Evolutionary conservation across 2,329 filamentous ascomycete species (phyloP).

Genomic region (Sphaceloma murrayae): DNA sequence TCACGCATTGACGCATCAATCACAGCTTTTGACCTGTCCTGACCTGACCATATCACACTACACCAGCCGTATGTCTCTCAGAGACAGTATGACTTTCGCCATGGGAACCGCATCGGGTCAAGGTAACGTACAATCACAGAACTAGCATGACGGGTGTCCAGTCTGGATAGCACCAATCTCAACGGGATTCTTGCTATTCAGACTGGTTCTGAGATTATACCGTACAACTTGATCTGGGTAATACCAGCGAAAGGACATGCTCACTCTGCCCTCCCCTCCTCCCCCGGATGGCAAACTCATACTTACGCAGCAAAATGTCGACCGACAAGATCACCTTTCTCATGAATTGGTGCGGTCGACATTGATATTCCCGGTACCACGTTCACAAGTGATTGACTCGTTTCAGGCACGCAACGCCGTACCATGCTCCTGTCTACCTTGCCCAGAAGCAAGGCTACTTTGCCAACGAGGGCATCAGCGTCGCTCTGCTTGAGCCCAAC

Average conservation of each 20-base stretch:
- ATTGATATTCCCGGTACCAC: conserved; percentile 1
- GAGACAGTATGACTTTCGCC: conserved; percentile 11
- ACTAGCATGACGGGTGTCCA: conserved; percentile 16
- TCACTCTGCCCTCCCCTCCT: conserved; percentile 44
- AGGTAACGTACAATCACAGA: conserved; percentile 18
- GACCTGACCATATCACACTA: background rate
- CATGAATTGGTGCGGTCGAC: conserved; percentile 59
- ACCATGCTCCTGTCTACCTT: conserved; percentile 69
- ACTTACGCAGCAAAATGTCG: conserved; percentile 55
- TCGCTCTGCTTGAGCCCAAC: conserved; percentile 67
- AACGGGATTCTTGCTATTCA: background rate
- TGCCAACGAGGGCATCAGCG: conserved; percentile 65
- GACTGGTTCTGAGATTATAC: conserved; percentile 62
- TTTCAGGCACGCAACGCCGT: conserved; percentile 68
- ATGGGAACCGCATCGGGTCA: conserved; percentile 11
- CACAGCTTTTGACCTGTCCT: background rate
- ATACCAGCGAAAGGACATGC: conserved; percentile 84
- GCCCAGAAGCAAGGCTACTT: conserved; percentile 69
- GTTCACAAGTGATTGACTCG: conserved; percentile 15
- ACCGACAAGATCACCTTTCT: conserved; percentile 79
- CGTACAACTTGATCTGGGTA: conserved; percentile 79
- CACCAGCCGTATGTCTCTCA: conserved; percentile 15
- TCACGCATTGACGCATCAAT: background rate
- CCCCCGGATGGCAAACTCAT: conserved; percentile 24
- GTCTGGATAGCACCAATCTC: background rate